A percentile compares a stretch with the other conserved stretches of the same genome.
phyloP scores from a whole-genome alignment of 352 stramenopile species.

The Pythium guiyangense region DNA sequence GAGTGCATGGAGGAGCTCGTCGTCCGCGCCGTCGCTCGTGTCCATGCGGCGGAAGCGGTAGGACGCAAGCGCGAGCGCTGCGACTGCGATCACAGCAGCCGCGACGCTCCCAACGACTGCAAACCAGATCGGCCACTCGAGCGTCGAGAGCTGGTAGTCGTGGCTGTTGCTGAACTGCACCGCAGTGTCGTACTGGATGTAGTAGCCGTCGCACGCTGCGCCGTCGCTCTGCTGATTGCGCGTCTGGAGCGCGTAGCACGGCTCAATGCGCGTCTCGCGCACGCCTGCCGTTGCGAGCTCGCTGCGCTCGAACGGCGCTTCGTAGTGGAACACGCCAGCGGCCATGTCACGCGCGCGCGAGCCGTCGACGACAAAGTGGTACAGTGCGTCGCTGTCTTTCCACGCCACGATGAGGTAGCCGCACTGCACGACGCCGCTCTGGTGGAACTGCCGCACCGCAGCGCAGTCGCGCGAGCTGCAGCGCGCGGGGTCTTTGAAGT shows the following conservation, averaged over 20 bases:
- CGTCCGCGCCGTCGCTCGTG: slow-evolving; percentile 20
- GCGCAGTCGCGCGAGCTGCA: slow-evolving; percentile 64
- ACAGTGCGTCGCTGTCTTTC: slow-evolving; percentile 47
- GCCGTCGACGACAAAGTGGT: slow-evolving; percentile 75
- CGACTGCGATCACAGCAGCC: slow-evolving; percentile 42
- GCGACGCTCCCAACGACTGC: slow-evolving; percentile 55
- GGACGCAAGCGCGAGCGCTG: slow-evolving; percentile 40
- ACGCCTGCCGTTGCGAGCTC: slow-evolving; percentile 20
- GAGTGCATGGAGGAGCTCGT: slow-evolving; percentile 29
- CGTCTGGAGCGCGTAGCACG: slow-evolving; percentile 70
- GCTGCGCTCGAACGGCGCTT: slow-evolving; percentile 22
- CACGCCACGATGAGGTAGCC: slow-evolving; percentile 61
- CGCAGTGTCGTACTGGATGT: slow-evolving; percentile 58
- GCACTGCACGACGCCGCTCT: slow-evolving; percentile 60
- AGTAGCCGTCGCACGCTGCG: slow-evolving; percentile 56
- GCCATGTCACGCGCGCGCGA: slow-evolving; percentile 58
- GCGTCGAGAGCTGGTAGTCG: slow-evolving; percentile 50
- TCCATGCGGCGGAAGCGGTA: slow-evolving; percentile 38
- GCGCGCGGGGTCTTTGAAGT: slow-evolving; percentile 49
- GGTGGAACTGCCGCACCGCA: slow-evolving; percentile 52
- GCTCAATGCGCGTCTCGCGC: slow-evolving; percentile 35
- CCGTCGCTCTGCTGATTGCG: slow-evolving; percentile 52
- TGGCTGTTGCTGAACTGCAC: slow-evolving; percentile 51
- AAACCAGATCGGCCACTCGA: slow-evolving; percentile 45
- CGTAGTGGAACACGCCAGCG: slow-evolving; percentile 62